Base-by-base conservation (phyloP, 2,329 filamentous ascomycete species). In the Diplodia mutila region DNA sequence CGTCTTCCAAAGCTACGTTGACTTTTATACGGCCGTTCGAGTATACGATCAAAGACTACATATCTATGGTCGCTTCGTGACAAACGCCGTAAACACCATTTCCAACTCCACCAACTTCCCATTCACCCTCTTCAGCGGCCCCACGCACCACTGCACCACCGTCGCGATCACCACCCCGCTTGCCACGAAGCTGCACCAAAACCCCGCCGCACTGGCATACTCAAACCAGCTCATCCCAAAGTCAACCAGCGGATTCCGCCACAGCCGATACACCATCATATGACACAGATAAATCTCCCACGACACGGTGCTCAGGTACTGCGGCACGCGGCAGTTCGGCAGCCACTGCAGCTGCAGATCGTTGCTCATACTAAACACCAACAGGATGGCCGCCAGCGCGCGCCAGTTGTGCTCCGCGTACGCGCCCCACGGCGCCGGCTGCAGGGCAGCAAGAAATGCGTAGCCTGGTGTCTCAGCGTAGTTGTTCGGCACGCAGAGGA, bases 361-460 rank as follows among this genome's bases (percentile, higher is more conserved):
- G 46, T 27, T 16, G 54, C 27, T 65, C 23, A 34, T 48, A 7
- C 42, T 57, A 37, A 29, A 65, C 27, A 69, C 51, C 23, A 49
- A 7, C 16, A 69, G 69, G 39, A 85, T 75, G 2, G 84, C 81
- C 2, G 85, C 86, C 37, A 81, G 73, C 55, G 82, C 81, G 71
- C 88, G 85, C 82, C 84, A 88, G 76, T 85, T 88, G 32, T 85
- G 83, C 75, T 85, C 85, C 66, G 80, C 78, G 69, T 81, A 23
- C 21, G 9, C 82, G 1, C 71, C 71, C 78, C 84, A 86, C 80
- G 82, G 85, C 53, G 76, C 71, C 8, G 85, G 85, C 49, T 86
- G 84, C 8, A 82, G 71, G 0, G 79, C 77, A 16, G 79, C 79
- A 27, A 88, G 80, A 65, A 76, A 82, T 2, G 80, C 72, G 82